Evolutionary conservation across 257 asterid species (phyloP), one percentile per base, ranked within the genome.

Genomic region (Osmanthus fragrans): DNA sequence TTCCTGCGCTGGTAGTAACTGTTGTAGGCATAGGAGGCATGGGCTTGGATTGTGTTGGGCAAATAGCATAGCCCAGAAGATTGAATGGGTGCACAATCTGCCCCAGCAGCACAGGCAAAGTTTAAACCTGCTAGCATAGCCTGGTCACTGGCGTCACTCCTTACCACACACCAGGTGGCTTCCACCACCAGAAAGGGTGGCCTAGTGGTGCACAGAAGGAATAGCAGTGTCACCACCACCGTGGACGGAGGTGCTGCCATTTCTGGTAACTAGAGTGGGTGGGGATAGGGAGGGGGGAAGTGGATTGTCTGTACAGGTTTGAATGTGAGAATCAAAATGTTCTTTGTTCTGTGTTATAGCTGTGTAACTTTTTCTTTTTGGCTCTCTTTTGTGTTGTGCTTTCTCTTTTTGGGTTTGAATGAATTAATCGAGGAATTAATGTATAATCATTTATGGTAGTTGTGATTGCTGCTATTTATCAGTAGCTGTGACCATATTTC

Each of bases 121-220:
- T 84, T 86, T 19, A 87, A 32, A 3, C 84, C 84, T 9, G 75
- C 54, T 42, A 84, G 88, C 70, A 87, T 33, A 2, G 81, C 80
- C 66, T 68, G 72, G 36, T 84, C 90, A 65, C 82, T 80, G 0
- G 88, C 87, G 23, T 82, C 90, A 47, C 87, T 84, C 68, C 87
- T 84, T 2, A 85, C 76, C 56, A 84, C 90, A 45, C 90, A 87
- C 90, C 90, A 87, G n/a, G 83, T 82, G 29, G 81, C 60, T 45
- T 47, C 85, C 7, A 32, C 63, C 21, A 77, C 72, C 40, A 18
- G 7, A 18, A 58, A 23, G 15, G 67, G 30, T 21, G 67, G 32
- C 45, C 34, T 8, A 40, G 47, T 40, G 47, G 47, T 40, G 29
- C 30, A 58, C 32, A 58, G 67, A 58, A 58, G 9, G 32, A 58